These are phyloP conservation scores for Coemansia sp. DNA, from an alignment of 192 early-diverging fungal species.

Conservation along the genomic window DNA sequence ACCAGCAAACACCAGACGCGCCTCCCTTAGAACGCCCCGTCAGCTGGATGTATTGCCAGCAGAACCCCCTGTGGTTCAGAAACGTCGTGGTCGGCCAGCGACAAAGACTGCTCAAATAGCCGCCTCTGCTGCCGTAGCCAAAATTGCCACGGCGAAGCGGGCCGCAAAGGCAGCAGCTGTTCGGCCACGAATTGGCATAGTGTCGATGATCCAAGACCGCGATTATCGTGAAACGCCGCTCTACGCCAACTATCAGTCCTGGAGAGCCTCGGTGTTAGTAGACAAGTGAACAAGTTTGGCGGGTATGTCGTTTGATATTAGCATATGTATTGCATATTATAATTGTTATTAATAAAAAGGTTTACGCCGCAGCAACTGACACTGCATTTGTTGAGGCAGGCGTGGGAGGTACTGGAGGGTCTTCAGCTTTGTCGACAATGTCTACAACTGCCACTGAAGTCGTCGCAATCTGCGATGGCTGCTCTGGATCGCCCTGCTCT, in stretches of 20 bases:
- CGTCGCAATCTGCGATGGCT: background rate
- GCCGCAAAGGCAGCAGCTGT: background rate
- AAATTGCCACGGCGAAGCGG: background rate
- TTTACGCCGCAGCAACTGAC: background rate
- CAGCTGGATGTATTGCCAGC: background rate
- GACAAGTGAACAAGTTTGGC: background rate
- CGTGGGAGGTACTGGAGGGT: background rate
- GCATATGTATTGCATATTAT: conserved; percentile 7
- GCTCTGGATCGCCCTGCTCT: background rate
- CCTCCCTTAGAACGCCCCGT: background rate
- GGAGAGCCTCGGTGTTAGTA: conserved; percentile 19
- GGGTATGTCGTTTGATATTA: background rate
- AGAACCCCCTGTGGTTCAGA: background rate
- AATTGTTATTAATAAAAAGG: background rate
- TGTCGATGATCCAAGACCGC: conserved; percentile 49
- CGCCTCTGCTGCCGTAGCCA: conserved; percentile 1
- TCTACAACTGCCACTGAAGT: background rate
- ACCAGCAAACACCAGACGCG: background rate
- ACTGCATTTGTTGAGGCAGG: background rate
- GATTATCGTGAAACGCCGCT: conserved; percentile 34
- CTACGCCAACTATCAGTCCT: conserved; percentile 38
- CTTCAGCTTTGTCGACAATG: background rate
- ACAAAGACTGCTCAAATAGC: background rate
- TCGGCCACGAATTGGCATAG: conserved; percentile 46
- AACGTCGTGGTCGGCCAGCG: background rate